Conservation (phyloP, 78 protist genomes). For the Trichosphaerium sp. region DNA sequence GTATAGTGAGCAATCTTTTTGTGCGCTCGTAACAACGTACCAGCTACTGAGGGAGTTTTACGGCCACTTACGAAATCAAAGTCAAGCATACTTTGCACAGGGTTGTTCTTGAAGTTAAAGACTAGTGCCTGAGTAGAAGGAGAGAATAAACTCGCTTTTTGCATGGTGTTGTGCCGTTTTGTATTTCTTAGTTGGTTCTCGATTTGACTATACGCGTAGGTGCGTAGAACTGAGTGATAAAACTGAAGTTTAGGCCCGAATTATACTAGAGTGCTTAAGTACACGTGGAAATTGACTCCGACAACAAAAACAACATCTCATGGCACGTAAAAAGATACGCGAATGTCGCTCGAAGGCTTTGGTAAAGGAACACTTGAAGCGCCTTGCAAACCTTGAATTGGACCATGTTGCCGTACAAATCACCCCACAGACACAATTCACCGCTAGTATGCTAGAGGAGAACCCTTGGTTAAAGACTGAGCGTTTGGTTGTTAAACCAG, state of each 20-base stretch:
- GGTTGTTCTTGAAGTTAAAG: constrained; percentile 12
- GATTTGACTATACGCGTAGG: too few relatives aligned
- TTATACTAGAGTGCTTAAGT: too few relatives aligned
- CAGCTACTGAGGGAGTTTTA: constrained; percentile 78
- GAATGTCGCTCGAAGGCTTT: constrained; percentile 47
- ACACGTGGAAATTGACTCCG: too few relatives aligned
- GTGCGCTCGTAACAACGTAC: constrained; percentile 53
- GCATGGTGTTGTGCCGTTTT: not conserved
- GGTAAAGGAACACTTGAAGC: constrained; percentile 13
- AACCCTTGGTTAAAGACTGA: constrained; percentile 26
- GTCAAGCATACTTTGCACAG: constrained; percentile 82
- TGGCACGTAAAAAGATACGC: constrained; percentile 72
- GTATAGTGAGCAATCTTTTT: constrained; percentile 48
- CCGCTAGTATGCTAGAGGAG: too few relatives aligned
- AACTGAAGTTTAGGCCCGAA: too few relatives aligned
- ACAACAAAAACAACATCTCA: too few relatives aligned
- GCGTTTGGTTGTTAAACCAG: constrained; percentile 77
- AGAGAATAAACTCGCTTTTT: not conserved
- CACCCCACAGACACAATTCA: not conserved
- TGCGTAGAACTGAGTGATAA: too few relatives aligned
- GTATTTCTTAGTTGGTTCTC: not conserved
- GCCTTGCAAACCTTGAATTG: not conserved
- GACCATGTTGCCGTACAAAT: not conserved
- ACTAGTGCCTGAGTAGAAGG: constrained; percentile 9
- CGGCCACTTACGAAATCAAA: constrained; percentile 80